Evolutionary conservation across 1,284 basidiomycete genomes (phyloP).

Genomic region (Leccinum solheimii): DNA sequence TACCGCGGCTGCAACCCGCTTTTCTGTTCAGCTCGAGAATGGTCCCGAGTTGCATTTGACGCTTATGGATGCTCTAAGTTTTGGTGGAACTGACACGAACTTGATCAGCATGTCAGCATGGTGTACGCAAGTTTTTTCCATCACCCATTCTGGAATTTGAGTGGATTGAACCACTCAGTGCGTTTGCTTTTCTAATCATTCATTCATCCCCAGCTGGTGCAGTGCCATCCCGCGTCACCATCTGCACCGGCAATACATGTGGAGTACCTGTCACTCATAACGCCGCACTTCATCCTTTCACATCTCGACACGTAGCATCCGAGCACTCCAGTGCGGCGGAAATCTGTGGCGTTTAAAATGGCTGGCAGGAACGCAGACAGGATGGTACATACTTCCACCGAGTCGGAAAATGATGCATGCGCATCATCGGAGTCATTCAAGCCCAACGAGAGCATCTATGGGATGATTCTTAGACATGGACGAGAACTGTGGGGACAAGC

Average conservation of each 20-base stretch:
- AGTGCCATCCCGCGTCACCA: conserved; percentile 20
- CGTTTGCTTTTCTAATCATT: not conserved
- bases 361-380: too few relatives aligned
- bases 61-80: not conserved
- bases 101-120: conserved; percentile 22
- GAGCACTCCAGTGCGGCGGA: too few relatives aligned
- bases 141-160: conserved; percentile 28
- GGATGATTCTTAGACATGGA: too few relatives aligned
- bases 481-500: too few relatives aligned
- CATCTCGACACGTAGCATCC: too few relatives aligned
- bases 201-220: conserved; percentile 11
- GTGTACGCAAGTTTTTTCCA: conserved; percentile 28
- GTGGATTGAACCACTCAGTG: not conserved
- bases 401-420: too few relatives aligned
- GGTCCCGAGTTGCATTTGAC: not conserved
- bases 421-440: too few relatives aligned
- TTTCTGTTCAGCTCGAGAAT: conserved; percentile 14
- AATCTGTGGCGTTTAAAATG: too few relatives aligned
- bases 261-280: too few relatives aligned
- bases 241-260: conserved; percentile 18
- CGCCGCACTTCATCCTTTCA: too few relatives aligned
- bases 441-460: too few relatives aligned
- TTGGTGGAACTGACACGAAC: not conserved
- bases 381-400: too few relatives aligned
- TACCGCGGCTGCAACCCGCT: not conserved